Evolutionary conservation across 441 rosid genomes (phyloP), one percentile per base, ranked within the genome.

Genomic region (Manihot esculenta): DNA sequence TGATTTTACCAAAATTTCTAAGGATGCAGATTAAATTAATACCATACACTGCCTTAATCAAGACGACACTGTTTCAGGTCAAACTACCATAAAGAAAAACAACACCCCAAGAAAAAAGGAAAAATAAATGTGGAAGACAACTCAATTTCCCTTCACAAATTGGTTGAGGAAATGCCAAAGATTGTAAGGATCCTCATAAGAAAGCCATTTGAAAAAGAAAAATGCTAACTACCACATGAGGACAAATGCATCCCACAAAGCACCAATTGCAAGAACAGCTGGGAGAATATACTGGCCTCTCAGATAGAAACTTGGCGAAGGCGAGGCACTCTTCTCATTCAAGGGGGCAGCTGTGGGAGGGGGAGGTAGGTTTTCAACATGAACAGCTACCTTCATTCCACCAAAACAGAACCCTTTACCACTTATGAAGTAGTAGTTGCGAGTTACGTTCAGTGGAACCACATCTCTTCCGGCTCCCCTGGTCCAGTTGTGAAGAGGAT

Each of bases 391-490:
- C 79, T 92, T 94, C 90, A 91, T 88, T 74, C 96, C 97, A 0
- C 84, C 78, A 9, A 18, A 90, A 83, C 99, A 94, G 84, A 88
- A 89, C 30, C 99, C 98, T 64, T 84, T 92, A 73, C 99, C 96
- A 26, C 97, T 92, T 30, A 92, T 72, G 74, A 92, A 74, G 75
- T 89, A 94, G 86, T 80, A 92, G 42, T 76, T 72, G 12, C 91
- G 85, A 4, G 96, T 94, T 68, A 72, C 92, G 15, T 94, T 94
- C 68, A 94, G 87, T 3, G 88, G 94, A 80, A 90, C 94, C 10
- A 90, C 85, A 41, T 94, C 99, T 66, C 99, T 85, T 72, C 99
- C 97, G 0, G 88, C 92, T 68, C 99, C 97, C 13, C 66, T 84
- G 13, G 91, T 94, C 96, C 93, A 94, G 59, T 89, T 92, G 50